Percentiles rank a stretch among this genome's conserved stretches.
Conservation (phyloP, 2,329 filamentous ascomycete genomes). For the Nothopassalora personata region DNA sequence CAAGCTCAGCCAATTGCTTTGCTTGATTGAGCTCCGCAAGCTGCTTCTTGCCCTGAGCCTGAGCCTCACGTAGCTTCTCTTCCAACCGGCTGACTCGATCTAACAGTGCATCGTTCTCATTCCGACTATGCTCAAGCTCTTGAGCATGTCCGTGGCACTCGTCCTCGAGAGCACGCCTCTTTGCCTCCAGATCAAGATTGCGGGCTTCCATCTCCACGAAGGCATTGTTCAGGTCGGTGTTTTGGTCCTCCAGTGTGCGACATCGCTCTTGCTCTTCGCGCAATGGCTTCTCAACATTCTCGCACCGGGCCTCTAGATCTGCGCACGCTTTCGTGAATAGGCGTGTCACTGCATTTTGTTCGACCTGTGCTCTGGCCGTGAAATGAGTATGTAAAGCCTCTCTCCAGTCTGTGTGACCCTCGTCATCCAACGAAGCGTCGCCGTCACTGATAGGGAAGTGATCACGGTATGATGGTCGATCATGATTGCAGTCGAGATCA, state of each 20-base stretch:
- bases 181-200: conserved; percentile 33
- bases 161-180: conserved; percentile 36
- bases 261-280: conserved; percentile 40
- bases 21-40: conserved; percentile 35
- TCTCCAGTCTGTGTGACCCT: conserved; percentile 43
- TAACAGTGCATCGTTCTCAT: conserved; percentile 39
- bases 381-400: conserved; percentile 42
- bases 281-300: conserved; percentile 51
- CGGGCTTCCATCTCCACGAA: conserved; percentile 37
- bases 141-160: conserved; percentile 37
- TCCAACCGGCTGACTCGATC: conserved; percentile 38
- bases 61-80: conserved; percentile 18
- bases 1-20: conserved; percentile 43
- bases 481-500: conserved; percentile 15
- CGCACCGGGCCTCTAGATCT: conserved; percentile 53
- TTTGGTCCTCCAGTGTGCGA: conserved; percentile 32
- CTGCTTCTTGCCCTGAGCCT: conserved; percentile 32
- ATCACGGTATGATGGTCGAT: conserved; percentile 8
- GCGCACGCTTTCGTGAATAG: conserved; percentile 50
- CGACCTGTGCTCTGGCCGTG: conserved; percentile 38
- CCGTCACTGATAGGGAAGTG: conserved; percentile 4
- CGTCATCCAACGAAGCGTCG: background rate
- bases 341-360: conserved; percentile 44
- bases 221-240: conserved; percentile 33
- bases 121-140: conserved; percentile 36